phyloP scores from a whole-genome alignment of 768 basidiomycete genomes.

The Glaciozyma antarctica region DNA sequence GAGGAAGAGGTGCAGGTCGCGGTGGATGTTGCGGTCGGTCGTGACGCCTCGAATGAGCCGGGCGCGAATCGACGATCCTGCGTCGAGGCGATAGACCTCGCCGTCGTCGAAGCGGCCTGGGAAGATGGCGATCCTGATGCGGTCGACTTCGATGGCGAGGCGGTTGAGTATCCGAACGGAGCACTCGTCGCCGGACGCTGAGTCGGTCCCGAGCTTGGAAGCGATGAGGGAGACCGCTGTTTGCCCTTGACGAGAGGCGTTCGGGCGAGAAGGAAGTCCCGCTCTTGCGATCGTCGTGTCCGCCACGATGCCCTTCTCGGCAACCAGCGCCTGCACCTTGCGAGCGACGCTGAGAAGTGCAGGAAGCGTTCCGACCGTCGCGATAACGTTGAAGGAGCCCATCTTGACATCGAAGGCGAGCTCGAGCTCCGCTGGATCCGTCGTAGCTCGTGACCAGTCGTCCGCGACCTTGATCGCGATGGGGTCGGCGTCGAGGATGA shows the following conservation, averaged over 20 bases:
- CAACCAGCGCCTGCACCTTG: constrained; percentile 64
- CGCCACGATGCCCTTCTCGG: constrained; percentile 64
- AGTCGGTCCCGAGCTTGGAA: background rate
- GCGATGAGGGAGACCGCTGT: constrained; percentile 56
- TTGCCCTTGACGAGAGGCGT: constrained; percentile 53
- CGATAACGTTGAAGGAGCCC: constrained; percentile 56
- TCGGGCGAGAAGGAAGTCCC: constrained; percentile 63
- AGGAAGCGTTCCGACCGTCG: constrained; percentile 66
- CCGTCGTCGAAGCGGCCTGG: constrained; percentile 67
- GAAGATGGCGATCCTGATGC: constrained; percentile 62
- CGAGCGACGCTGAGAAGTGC: constrained; percentile 62
- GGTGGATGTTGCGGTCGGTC: constrained; percentile 1
- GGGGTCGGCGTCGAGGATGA: constrained; percentile 58
- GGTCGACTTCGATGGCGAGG: constrained; percentile 59
- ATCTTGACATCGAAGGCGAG: constrained; percentile 69
- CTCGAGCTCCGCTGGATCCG: constrained; percentile 45
- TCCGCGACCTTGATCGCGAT: constrained; percentile 64
- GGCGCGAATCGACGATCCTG: constrained; percentile 53
- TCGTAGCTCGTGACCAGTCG: constrained; percentile 54
- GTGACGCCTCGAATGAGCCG: constrained; percentile 14
- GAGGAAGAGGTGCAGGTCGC: constrained; percentile 18
- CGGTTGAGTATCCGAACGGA: constrained; percentile 45
- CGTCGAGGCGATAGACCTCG: constrained; percentile 66
- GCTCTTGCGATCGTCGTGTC: constrained; percentile 45
- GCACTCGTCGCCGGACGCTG: background rate